Conservation (phyloP, 768 basidiomycete species). For the Pulveroboletus sp. region DNA sequence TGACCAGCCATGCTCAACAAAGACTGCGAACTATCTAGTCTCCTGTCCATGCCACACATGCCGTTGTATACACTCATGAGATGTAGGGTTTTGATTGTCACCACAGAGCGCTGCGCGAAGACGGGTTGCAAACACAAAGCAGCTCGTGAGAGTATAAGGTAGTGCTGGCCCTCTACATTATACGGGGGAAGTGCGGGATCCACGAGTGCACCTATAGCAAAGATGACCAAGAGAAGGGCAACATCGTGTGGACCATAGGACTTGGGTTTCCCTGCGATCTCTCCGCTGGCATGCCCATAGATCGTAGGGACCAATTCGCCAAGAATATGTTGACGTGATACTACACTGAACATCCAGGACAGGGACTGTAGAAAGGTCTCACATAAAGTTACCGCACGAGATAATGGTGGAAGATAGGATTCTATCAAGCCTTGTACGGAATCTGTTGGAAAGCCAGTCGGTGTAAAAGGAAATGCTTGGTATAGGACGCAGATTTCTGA, state of each 20-base stretch:
- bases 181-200: constrained; percentile 46
- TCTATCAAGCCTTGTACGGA: constrained; percentile 42
- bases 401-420: constrained; percentile 42
- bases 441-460: constrained; percentile 32
- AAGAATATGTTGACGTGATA: constrained; percentile 44
- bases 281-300: constrained; percentile 24
- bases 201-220: constrained; percentile 48
- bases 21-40: constrained; percentile 45
- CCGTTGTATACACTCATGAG: constrained; percentile 55
- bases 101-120: constrained; percentile 41
- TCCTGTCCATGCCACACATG: constrained; percentile 50
- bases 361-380: constrained; percentile 48
- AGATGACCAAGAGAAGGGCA: constrained; percentile 43
- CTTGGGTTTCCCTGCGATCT: not conserved
- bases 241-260: constrained; percentile 50
- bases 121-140: constrained; percentile 46
- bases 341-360: constrained; percentile 51
- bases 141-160: constrained; percentile 46
- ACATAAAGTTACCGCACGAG: constrained; percentile 41
- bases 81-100: constrained; percentile 48
- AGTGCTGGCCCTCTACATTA: constrained; percentile 52
- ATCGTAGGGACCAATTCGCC: constrained; percentile 46
- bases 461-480: constrained; percentile 45
- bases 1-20: constrained; percentile 48
- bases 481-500: constrained; percentile 42